These are phyloP conservation scores for Cercospora sp. DNA, from an alignment of 2,329 filamentous ascomycete genomes.

Conservation along the genomic window DNA sequence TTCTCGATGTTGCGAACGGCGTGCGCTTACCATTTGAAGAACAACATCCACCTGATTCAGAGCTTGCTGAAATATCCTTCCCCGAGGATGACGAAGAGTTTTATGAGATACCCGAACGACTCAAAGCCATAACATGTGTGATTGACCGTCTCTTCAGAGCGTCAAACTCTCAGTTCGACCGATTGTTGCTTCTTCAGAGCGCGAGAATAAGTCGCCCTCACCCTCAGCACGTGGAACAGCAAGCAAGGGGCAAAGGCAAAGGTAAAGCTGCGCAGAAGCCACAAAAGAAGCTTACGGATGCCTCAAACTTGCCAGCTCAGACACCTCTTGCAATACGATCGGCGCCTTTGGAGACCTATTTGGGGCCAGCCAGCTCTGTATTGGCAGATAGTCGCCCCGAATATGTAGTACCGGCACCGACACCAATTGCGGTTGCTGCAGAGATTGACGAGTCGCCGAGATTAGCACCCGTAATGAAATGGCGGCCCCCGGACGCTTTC, in stretches of 20 bases:
- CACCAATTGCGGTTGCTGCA: background rate
- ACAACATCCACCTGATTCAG: too few species aligned
- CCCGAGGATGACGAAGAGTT: too few species aligned
- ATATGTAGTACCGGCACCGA: background rate
- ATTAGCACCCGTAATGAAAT: too few species aligned
- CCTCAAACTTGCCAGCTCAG: background rate
- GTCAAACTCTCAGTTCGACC: background rate
- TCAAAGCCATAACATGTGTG: background rate
- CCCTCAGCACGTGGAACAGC: background rate
- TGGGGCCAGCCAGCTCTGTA: background rate
- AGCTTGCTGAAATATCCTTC: too few species aligned
- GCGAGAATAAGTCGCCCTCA: background rate
- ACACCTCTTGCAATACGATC: background rate
- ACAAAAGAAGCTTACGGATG: background rate
- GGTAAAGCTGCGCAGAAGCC: background rate
- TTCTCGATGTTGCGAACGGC: background rate
- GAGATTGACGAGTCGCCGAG: background rate
- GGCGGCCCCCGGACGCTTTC: too few species aligned
- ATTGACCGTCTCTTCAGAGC: background rate
- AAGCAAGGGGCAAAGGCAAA: background rate
- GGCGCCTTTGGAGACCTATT: background rate
- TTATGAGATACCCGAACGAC: background rate
- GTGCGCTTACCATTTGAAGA: background rate
- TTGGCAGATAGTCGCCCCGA: background rate
- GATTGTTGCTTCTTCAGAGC: background rate